Conservation (phyloP, 2,329 filamentous ascomycete genomes). For the Bipolaris sorokiniana region DNA sequence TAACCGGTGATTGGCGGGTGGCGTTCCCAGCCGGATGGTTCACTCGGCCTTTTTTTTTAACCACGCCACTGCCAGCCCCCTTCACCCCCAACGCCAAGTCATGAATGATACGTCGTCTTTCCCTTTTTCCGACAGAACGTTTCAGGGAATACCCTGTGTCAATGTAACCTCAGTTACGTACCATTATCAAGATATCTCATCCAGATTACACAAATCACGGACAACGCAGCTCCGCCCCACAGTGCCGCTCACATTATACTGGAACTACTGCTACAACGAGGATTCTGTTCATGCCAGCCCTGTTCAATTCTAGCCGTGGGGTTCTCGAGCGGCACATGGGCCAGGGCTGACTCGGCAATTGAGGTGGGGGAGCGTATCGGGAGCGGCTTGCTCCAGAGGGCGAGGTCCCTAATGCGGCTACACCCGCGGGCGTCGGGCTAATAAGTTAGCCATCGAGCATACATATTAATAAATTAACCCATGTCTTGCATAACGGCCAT, state of each 20-base stretch:
- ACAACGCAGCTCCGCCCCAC: neutral
- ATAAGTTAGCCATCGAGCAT: slow-evolving; percentile 1
- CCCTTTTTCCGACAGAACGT: slow-evolving; percentile 1
- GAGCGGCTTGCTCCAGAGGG: neutral
- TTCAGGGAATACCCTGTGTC: neutral
- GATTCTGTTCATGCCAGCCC: neutral
- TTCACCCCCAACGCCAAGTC: slow-evolving; percentile 3
- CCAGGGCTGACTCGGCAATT: neutral
- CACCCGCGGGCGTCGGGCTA: slow-evolving; percentile 1
- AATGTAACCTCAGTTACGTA: slow-evolving; percentile 2
- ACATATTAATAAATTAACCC: neutral
- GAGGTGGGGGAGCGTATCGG: neutral
- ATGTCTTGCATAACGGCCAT: neutral
- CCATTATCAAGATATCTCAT: neutral
- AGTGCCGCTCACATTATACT: neutral
- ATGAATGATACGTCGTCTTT: neutral
- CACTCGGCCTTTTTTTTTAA: neutral
- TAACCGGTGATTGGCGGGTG: neutral
- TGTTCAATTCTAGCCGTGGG: neutral
- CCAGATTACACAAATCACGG: neutral
- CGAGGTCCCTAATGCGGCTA: slow-evolving; percentile 4
- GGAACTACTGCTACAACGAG: neutral
- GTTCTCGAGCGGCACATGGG: neutral
- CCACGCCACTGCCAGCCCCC: neutral
- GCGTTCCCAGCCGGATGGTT: neutral